phyloP scores from a whole-genome alignment of 2,329 filamentous ascomycete genomes.

The Phaeosphaeriaceae sp. region DNA sequence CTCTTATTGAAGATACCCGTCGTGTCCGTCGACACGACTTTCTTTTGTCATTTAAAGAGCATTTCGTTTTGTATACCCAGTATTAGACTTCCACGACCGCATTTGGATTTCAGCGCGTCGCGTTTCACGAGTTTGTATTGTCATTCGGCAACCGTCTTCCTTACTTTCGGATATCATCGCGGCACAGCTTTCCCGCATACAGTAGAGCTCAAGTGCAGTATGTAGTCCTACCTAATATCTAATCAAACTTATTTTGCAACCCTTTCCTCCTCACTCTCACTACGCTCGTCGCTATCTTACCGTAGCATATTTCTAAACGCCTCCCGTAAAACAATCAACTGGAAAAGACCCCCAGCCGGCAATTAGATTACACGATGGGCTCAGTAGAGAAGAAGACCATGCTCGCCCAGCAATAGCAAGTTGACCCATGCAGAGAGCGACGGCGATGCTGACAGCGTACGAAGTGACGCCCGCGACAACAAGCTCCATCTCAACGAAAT shows the following conservation, averaged over 20 bases:
- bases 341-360: not conserved
- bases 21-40: constrained; percentile 2
- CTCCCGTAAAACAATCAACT: not conserved
- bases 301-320: not conserved
- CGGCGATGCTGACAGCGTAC: not conserved
- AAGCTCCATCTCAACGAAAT: constrained; percentile 53
- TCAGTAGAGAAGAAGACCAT: constrained; percentile 30
- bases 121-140: constrained; percentile 1
- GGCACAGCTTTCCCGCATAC: constrained; percentile 16
- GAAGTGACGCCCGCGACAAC: constrained; percentile 38
- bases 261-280: not conserved
- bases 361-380: constrained; percentile 12
- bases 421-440: not conserved
- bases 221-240: constrained; percentile 5
- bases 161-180: constrained; percentile 6
- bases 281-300: not conserved
- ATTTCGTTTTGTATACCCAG: constrained; percentile 7
- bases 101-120: constrained; percentile 3
- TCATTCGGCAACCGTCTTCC: constrained; percentile 18
- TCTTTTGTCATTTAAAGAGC: constrained; percentile 1
- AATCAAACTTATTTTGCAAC: not conserved
- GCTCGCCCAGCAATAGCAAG: constrained; percentile 37
- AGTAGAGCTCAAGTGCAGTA: not conserved
- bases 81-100: constrained; percentile 1
- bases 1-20: constrained; percentile 7